Percentiles rank a stretch among this genome's conserved stretches.
Evolutionary conservation across 2,329 filamentous ascomycete species (phyloP).

Genomic region (Colletotrichum somersetense): DNA sequence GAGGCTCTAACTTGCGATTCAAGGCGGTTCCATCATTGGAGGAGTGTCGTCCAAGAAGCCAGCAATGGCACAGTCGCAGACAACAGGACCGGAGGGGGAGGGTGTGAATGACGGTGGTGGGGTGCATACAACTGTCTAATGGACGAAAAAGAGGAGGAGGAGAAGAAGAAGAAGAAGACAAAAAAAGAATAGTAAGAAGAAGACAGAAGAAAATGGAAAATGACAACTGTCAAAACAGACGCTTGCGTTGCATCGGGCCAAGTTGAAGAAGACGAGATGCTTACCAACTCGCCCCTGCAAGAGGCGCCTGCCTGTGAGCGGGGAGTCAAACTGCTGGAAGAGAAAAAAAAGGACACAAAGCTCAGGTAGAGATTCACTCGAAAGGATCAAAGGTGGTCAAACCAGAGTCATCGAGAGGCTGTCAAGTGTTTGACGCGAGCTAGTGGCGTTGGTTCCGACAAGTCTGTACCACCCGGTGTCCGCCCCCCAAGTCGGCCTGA

Average conservation of each 20-base stretch:
- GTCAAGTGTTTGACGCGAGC: constrained; percentile 4
- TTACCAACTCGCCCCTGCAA: constrained; percentile 3
- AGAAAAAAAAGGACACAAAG: constrained; percentile 2
- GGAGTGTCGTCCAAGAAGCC: constrained; percentile 20
- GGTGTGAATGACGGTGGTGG: background rate
- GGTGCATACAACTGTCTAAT: background rate
- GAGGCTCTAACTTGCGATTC: background rate
- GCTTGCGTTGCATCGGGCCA: constrained; percentile 2
- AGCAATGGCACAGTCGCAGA: constrained; percentile 8
- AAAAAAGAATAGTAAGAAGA: too few relatives aligned
- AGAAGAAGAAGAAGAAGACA: too few relatives aligned
- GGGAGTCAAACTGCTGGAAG: background rate
- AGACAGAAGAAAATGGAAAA: background rate
- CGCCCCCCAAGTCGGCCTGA: background rate
- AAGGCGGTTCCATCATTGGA: background rate
- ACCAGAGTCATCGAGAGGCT: background rate
- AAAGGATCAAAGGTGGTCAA: constrained; percentile 6
- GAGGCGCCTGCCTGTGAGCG: background rate
- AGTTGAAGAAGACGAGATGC: constrained; percentile 3
- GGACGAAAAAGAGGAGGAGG: background rate
- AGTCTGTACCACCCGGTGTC: constrained; percentile 20
- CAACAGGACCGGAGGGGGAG: constrained; percentile 10
- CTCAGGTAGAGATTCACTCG: constrained; percentile 1
- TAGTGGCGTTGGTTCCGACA: constrained; percentile 13
- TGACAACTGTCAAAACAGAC: background rate